Conservation (phyloP, 1,284 basidiomycete species). For the Ceratobasidium sp. region DNA sequence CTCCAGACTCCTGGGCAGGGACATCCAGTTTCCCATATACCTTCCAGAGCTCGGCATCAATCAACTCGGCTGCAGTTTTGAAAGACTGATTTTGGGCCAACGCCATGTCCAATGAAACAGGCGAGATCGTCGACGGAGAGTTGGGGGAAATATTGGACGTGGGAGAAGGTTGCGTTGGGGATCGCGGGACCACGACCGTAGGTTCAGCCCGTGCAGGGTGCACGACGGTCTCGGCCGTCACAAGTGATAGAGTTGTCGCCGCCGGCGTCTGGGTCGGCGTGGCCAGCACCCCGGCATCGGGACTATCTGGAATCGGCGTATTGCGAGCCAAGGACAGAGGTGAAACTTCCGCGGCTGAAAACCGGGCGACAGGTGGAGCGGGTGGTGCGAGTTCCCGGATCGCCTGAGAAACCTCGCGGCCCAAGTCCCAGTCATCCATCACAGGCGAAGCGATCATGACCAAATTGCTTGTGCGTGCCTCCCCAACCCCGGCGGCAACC, state of each 20-base stretch:
- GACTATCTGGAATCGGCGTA: slow-evolving; percentile 27
- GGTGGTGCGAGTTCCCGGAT: slow-evolving; percentile 10
- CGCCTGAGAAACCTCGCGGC: slow-evolving; percentile 9
- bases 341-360: background rate
- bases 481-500: slow-evolving; percentile 8
- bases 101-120: slow-evolving; percentile 6
- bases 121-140: slow-evolving; percentile 24
- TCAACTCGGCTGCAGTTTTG: slow-evolving; percentile 33
- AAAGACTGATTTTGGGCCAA: slow-evolving; percentile 25
- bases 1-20: background rate
- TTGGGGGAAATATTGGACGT: slow-evolving; percentile 6
- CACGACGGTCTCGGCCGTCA: background rate
- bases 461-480: slow-evolving; percentile 8
- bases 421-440: slow-evolving; percentile 9
- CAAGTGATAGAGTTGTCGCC: background rate
- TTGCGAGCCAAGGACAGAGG: slow-evolving; percentile 19
- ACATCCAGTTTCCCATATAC: slow-evolving; percentile 20
- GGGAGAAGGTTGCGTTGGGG: slow-evolving; percentile 32
- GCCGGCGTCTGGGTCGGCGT: background rate
- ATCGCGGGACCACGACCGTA: slow-evolving; percentile 27
- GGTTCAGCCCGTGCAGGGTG: background rate
- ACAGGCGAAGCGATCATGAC: slow-evolving; percentile 12
- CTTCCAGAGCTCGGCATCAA: slow-evolving; percentile 26
- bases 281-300: background rate
- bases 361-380: background rate